These are phyloP conservation scores for Ricinus communis DNA, from an alignment of 345 rosid species.

Conservation along the genomic window DNA sequence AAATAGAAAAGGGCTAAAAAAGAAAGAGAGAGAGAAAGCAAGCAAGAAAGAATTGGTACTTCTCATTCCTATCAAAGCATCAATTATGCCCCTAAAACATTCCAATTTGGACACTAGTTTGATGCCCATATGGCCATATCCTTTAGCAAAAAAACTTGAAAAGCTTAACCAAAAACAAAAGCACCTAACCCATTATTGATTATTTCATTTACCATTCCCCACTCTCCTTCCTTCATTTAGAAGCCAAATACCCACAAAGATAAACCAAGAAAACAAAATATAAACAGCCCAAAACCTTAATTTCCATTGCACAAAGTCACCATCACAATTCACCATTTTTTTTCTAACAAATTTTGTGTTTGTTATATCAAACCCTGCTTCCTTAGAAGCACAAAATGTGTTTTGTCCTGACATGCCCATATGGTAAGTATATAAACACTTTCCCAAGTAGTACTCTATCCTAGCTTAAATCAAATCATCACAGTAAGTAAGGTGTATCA, in stretches of 20 bases:
- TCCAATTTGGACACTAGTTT: not conserved
- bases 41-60: too few relatives aligned
- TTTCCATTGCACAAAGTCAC: not conserved
- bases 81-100: slow-evolving; percentile 1
- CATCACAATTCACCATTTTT: not conserved
- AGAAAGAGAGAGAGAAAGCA: not conserved
- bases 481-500: too few relatives aligned
- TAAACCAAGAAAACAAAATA: not conserved
- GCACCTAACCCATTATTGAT: not conserved
- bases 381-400: not conserved
- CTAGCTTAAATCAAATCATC: too few relatives aligned
- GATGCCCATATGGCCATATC: not conserved
- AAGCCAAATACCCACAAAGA: not conserved
- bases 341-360: not conserved
- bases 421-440: not conserved
- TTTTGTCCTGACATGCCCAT: not conserved
- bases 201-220: not conserved
- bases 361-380: not conserved
- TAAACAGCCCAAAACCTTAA: not conserved
- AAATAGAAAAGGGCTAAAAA: not conserved
- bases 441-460: not conserved
- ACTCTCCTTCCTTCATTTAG: slow-evolving; percentile 1
- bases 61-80: not conserved
- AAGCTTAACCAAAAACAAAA: not conserved
- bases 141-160: not conserved